Percentiles rank a stretch among this genome's conserved stretches.
These are phyloP conservation scores for Podaxis rugospora DNA, from an alignment of 768 basidiomycete species.

Conservation along the genomic window DNA sequence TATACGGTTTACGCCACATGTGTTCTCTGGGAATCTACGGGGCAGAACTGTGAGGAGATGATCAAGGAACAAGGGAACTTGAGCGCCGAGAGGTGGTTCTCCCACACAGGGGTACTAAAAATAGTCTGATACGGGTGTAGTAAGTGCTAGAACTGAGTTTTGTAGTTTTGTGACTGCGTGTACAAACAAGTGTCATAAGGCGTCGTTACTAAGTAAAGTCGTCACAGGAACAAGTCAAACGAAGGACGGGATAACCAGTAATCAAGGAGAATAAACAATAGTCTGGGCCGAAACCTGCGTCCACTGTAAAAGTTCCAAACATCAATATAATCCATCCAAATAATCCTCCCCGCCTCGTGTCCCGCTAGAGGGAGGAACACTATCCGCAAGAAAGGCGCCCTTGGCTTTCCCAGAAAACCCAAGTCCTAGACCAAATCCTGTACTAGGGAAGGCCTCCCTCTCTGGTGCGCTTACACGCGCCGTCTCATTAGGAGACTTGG, in stretches of 20 bases:
- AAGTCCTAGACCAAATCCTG: slow-evolving; percentile 3
- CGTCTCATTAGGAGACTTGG: not conserved
- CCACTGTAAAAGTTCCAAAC: not conserved
- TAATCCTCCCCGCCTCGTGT: not conserved
- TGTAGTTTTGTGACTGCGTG: too few relatives aligned
- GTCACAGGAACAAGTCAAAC: not conserved
- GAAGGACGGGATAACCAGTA: too few relatives aligned
- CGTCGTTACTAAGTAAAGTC: not conserved
- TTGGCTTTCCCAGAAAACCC: not conserved
- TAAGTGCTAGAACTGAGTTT: not conserved
- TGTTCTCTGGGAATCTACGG: too few relatives aligned
- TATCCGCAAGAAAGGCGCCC: not conserved
- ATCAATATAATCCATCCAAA: not conserved
- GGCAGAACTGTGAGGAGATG: not conserved
- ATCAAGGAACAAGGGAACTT: not conserved
- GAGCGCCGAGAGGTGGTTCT: not conserved
- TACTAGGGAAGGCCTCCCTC: slow-evolving; percentile 6
- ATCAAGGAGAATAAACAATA: too few relatives aligned
- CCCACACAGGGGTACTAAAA: not conserved
- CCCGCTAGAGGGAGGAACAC: too few relatives aligned
- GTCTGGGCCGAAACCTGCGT: not conserved
- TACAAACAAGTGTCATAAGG: not conserved
- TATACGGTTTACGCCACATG: not conserved
- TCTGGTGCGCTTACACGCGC: not conserved
- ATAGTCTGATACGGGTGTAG: not conserved